Conservation (phyloP, 2,329 filamentous ascomycete genomes). For the Seiridium unicorne region DNA sequence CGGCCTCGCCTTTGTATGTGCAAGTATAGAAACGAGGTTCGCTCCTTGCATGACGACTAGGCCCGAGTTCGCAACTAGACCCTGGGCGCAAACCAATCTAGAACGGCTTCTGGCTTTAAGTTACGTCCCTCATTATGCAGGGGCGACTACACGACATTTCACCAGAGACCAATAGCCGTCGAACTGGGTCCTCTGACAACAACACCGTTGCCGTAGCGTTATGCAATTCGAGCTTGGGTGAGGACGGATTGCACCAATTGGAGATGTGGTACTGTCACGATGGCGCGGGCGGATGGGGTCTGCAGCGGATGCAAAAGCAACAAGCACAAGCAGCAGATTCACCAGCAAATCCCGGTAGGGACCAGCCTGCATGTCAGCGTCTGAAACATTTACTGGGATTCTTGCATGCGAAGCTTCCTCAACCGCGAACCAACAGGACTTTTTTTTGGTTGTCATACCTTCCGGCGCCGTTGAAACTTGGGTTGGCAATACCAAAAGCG, state of each 20-base stretch:
- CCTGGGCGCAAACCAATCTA: background rate
- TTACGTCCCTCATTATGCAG: conserved; percentile 1
- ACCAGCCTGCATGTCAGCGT: background rate
- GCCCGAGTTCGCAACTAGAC: background rate
- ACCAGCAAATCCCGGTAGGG: too few species aligned
- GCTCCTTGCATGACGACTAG: background rate
- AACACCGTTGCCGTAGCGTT: background rate
- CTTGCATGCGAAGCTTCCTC: background rate
- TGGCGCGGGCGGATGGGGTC: background rate
- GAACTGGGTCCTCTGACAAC: background rate
- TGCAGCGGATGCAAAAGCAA: background rate
- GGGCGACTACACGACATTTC: background rate
- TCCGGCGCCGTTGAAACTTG: too few species aligned
- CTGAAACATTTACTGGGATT: background rate
- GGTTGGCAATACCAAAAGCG: too few species aligned
- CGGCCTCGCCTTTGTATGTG: background rate
- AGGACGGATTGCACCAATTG: background rate
- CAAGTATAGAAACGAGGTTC: background rate
- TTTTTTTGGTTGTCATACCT: too few species aligned
- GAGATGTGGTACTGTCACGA: background rate
- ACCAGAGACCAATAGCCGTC: conserved; percentile 2
- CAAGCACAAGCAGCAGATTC: background rate
- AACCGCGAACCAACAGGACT: too few species aligned
- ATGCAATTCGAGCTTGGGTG: background rate
- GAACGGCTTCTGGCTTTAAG: background rate